Evolutionary conservation across 768 basidiomycete species (phyloP), one percentile per base, ranked within the genome.

Genomic region (Podaxis sp.): DNA sequence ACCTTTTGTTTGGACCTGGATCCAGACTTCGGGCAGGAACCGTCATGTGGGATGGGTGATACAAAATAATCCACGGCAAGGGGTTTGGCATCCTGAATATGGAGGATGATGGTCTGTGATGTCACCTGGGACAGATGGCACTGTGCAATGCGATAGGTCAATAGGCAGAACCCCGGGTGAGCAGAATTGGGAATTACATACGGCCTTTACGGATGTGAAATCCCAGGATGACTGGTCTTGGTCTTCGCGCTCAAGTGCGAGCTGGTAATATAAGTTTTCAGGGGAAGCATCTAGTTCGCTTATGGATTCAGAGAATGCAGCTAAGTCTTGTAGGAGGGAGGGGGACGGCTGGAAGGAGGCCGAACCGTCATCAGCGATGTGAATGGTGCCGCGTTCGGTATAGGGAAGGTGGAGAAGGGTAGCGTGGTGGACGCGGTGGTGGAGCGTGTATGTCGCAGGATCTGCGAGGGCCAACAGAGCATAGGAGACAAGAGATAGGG

Each of bases 31-130:
- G 84, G 85, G 70, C 92, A 94, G 41, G 84, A 73, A 62, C 89
- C 91, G 69, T 89, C 81, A 69, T 82, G 84, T n/a, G 88, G 84
- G 48, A 86, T 77, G 36, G 90, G 86, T 38, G 80, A 80, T 24
- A 92, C 77, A 67, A 89, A 90, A 71, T 92, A 89, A 70, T 91
- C 87, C 58, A 93, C 69, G 50, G 87, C 83, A 70, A 84, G 85
- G n/a, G 88, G 87, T 58, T 72, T 71, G 50, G 77, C 74, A 26
- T 74, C 77, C 15, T 76, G 69, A 24, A 69, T 65, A 70, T 90
- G 88, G 17, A 93, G 71, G 50, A 82, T 71, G 64, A 93, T 70
- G 28, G 80, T 76, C 56, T 91, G 88, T 40, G 83, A 75, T 17
- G 82, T 80, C 54, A 78, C 75, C 62, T 74, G 71, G n/a, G 76